Evolutionary conservation across 768 basidiomycete genomes (phyloP).

Genomic region (Phaffia australis): DNA sequence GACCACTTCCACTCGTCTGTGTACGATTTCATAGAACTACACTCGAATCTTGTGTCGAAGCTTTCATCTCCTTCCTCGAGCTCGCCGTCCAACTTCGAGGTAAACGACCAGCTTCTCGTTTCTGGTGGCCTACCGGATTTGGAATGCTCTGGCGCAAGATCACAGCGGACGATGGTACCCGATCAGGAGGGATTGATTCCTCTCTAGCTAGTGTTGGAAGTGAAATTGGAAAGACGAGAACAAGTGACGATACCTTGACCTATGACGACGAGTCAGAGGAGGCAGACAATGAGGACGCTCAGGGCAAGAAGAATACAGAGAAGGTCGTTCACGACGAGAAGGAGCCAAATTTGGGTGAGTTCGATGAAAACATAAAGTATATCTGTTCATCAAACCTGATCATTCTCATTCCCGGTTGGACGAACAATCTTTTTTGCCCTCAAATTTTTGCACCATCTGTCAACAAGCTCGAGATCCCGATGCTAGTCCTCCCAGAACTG

Average conservation of each 20-base stretch:
- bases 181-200: slow-evolving; percentile 16
- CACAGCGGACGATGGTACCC: background rate
- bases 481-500: slow-evolving; percentile 44
- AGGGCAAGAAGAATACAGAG: slow-evolving; percentile 11
- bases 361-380: background rate
- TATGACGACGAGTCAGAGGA: background rate
- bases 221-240: background rate
- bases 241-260: background rate
- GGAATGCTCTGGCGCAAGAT: slow-evolving; percentile 35
- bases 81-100: slow-evolving; percentile 39
- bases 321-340: slow-evolving; percentile 25
- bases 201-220: background rate
- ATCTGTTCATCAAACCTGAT: background rate
- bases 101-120: slow-evolving; percentile 40
- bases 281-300: slow-evolving; percentile 3
- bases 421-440: background rate
- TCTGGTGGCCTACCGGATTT: slow-evolving; percentile 49
- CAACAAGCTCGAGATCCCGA: slow-evolving; percentile 43
- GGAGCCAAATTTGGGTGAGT: slow-evolving; percentile 2
- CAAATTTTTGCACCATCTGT: background rate
- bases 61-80: slow-evolving; percentile 40
- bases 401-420: background rate
- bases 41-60: slow-evolving; percentile 36
- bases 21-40: slow-evolving; percentile 1
- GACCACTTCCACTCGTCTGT: background rate